A percentile compares a stretch with the other conserved stretches of the same genome.
phyloP scores from a whole-genome alignment of 2,329 filamentous ascomycete genomes.

The Aspergillus sojae region DNA sequence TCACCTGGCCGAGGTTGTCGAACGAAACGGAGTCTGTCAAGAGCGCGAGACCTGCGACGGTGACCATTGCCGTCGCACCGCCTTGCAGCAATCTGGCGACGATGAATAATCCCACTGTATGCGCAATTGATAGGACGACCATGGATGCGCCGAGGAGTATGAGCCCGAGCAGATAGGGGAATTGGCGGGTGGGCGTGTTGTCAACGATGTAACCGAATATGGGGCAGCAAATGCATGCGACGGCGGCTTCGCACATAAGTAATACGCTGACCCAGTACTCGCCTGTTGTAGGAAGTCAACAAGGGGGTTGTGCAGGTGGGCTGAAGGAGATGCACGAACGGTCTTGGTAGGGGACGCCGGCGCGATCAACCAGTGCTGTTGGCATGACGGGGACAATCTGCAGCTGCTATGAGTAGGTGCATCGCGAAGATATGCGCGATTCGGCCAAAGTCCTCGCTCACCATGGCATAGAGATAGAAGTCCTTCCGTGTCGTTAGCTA shows the following conservation, averaged over 20 bases:
- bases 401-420: not conserved
- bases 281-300: conserved; percentile 16
- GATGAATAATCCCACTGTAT: conserved; percentile 51
- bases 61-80: conserved; percentile 60
- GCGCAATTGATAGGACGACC: conserved; percentile 56
- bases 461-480: conserved; percentile 35
- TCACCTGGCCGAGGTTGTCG: conserved; percentile 61
- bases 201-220: conserved; percentile 34
- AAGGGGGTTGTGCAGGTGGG: not conserved
- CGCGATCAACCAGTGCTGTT: conserved; percentile 28
- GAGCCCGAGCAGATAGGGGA: conserved; percentile 62
- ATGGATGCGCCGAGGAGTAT: conserved; percentile 57
- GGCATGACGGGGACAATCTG: conserved; percentile 37
- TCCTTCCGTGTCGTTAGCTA: conserved; percentile 20
- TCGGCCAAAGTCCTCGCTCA: conserved; percentile 12
- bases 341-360: conserved; percentile 26
- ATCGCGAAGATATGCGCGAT: not conserved
- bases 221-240: conserved; percentile 31
- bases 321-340: conserved; percentile 20
- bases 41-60: conserved; percentile 62
- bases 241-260: conserved; percentile 32
- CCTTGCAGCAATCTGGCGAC: conserved; percentile 61
- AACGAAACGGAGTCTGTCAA: conserved; percentile 61
- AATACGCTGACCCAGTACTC: conserved; percentile 35
- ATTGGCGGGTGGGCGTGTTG: conserved; percentile 47